Evolutionary conservation across 768 basidiomycete genomes (phyloP).

Genomic region (Grammothele lineata): DNA sequence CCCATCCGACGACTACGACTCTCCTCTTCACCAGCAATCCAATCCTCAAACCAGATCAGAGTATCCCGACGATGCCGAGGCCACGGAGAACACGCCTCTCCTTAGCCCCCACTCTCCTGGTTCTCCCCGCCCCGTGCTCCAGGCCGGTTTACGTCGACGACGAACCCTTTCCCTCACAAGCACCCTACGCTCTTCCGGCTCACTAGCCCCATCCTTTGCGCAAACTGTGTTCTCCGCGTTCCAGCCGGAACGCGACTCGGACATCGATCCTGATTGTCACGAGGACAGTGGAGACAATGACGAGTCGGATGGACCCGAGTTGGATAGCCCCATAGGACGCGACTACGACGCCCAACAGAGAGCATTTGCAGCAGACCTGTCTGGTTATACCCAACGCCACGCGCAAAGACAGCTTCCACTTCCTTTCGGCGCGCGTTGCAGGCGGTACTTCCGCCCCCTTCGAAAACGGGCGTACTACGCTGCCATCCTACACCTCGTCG

Average conservation of each 20-base stretch:
- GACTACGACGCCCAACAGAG: conserved; percentile 13
- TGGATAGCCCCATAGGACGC: conserved; percentile 11
- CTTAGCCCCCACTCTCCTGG: conserved; percentile 24
- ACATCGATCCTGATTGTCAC: conserved; percentile 34
- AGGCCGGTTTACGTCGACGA: conserved; percentile 29
- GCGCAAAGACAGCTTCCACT: conserved; percentile 4
- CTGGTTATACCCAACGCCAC: conserved; percentile 7
- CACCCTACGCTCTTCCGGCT: conserved; percentile 39
- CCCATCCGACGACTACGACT: conserved; percentile 20
- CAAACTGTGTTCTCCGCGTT: conserved; percentile 73
- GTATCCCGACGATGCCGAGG: conserved; percentile 22
- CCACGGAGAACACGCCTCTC: conserved; percentile 48
- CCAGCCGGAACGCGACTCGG: conserved; percentile 43
- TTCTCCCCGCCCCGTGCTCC: conserved; percentile 16
- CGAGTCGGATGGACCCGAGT: conserved; percentile 18
- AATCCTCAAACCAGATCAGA: conserved; percentile 5
- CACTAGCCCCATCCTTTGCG: conserved; percentile 58
- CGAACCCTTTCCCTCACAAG: conserved; percentile 60
- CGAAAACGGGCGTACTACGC: conserved; percentile 52
- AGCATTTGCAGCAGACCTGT: conserved; percentile 14
- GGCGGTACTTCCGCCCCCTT: conserved; percentile 64
- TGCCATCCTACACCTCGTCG: conserved; percentile 62
- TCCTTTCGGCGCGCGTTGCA: conserved; percentile 34
- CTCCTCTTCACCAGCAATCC: conserved; percentile 20
- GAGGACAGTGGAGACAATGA: conserved; percentile 21